phyloP scores from a whole-genome alignment of 1,284 basidiomycete species.

The Ganoderma multipileum region DNA sequence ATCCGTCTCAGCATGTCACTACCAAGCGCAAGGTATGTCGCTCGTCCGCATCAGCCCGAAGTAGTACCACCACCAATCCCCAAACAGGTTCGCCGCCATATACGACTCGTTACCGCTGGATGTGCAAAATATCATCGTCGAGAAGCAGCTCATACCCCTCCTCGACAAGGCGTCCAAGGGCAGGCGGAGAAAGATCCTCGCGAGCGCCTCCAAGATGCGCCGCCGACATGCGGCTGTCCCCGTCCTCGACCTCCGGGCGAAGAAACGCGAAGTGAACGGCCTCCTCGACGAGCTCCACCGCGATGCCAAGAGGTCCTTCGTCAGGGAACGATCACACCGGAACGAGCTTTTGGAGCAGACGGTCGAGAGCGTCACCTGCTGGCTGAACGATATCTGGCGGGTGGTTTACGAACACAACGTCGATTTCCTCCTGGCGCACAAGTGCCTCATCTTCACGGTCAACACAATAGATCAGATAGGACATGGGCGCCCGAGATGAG shows the following conservation, averaged over 20 bases:
- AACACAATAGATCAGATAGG: constrained; percentile 53
- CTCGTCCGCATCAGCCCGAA: not conserved
- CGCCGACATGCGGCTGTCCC: constrained; percentile 51
- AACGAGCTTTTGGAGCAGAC: constrained; percentile 62
- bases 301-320: constrained; percentile 57
- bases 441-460: constrained; percentile 57
- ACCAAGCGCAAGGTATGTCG: constrained; percentile 9
- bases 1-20: constrained; percentile 3
- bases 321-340: constrained; percentile 56
- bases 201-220: constrained; percentile 40
- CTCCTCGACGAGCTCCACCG: constrained; percentile 57
- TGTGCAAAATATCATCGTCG: constrained; percentile 35
- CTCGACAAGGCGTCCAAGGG: constrained; percentile 32
- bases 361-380: constrained; percentile 57
- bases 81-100: constrained; percentile 35
- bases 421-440: constrained; percentile 58
- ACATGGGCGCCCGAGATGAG: constrained; percentile 53
- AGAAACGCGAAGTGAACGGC: constrained; percentile 56
- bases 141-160: constrained; percentile 41
- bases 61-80: not conserved
- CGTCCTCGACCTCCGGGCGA: constrained; percentile 54
- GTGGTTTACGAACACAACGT: constrained; percentile 62
- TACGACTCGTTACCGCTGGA: constrained; percentile 40
- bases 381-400: constrained; percentile 68
- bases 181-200: constrained; percentile 29